A percentile compares a stretch with the other conserved stretches of the same genome.
Evolutionary conservation across 1,284 basidiomycete species (phyloP).

Genomic region (Moesziomyces aphidis): DNA sequence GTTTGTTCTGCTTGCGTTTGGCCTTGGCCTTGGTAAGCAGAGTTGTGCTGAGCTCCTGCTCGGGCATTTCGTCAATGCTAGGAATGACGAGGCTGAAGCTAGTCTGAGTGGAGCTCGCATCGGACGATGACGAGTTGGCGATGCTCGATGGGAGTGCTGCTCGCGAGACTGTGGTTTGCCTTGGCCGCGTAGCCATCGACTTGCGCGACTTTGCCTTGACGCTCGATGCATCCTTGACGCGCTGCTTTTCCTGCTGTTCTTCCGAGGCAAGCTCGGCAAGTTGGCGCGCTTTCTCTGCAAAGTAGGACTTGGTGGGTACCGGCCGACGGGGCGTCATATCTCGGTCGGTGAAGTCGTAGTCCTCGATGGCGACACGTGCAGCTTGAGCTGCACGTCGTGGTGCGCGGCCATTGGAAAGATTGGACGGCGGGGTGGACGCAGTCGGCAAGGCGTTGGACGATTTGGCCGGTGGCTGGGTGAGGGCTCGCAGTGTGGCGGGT

Average conservation of each 20-base stretch:
- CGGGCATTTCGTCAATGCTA: conserved; percentile 10
- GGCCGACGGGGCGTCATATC: conserved; percentile 45
- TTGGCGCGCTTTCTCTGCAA: conserved; percentile 35
- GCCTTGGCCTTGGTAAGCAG: conserved; percentile 4
- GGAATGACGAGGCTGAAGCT: conserved; percentile 17
- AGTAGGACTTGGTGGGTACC: conserved; percentile 43
- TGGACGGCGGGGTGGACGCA: conserved; percentile 25
- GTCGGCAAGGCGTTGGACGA: not conserved
- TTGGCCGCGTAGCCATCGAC: conserved; percentile 17
- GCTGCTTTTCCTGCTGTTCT: conserved; percentile 9
- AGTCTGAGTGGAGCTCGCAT: conserved; percentile 15
- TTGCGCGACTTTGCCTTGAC: conserved; percentile 5
- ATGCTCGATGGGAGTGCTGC: conserved; percentile 22
- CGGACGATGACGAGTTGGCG: conserved; percentile 14
- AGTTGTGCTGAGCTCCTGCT: not conserved
- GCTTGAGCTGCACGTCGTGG: conserved; percentile 41
- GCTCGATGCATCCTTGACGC: not conserved
- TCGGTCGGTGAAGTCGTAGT: conserved; percentile 46
- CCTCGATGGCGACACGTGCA: conserved; percentile 36
- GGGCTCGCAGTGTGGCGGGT: conserved; percentile 12
- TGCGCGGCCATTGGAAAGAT: conserved; percentile 13
- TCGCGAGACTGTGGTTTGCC: conserved; percentile 15
- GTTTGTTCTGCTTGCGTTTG: conserved; percentile 22
- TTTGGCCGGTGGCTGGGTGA: not conserved
- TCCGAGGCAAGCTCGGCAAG: conserved; percentile 23